Base-by-base conservation (phyloP, 129 eudicot species). In the Artemisia argyi region DNA sequence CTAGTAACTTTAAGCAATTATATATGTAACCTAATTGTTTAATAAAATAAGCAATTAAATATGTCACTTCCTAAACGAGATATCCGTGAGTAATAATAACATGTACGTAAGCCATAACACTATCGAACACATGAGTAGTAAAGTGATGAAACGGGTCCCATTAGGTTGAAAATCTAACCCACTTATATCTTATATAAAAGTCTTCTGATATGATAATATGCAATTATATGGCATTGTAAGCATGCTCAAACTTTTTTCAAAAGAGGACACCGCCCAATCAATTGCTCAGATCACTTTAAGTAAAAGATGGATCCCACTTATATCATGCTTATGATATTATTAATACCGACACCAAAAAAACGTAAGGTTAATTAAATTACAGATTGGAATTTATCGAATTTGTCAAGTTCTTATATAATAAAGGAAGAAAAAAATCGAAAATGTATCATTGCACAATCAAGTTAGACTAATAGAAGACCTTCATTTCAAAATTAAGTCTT, bases 131-230 rank as follows among this genome's bases (percentile, higher is more conserved):
- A 59, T 68, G 47, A 59, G 19, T 42, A 9, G 18, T 30, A 44
- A 49, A 76, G 68, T 76, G 60, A 76, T 68, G 15, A 30, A 76
- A 49, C 1, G 19, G 80, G 76, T 35, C 76, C 81, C 70, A 50
- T 50, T 35, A 2, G 53, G 61, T 75, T 66, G 73, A 66, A 64
- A 74, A 64, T 53, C 14, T 14, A 53, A n/a, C 57, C 79, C 67
- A 75, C 67, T 75, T 26, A 24, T 75, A 24, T 75, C 48, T 44
- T n/a, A 54, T 58, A 47, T 22, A 65, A 54, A 65, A 42, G 79
- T 66, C 79, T 68, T 55, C 18, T 75, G 66, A 22, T 55, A 65
- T 65, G 32, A 52, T 66, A 66, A 24, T 32, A 75, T 66, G 46
- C 10, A 65, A 65, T 65, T 22, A 75, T 66, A 75, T 55, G 57